Percentiles rank a stretch among this genome's conserved stretches.
Evolutionary conservation across 1,139 yeast species (phyloP).

Genomic region (Ogataea hybrid): DNA sequence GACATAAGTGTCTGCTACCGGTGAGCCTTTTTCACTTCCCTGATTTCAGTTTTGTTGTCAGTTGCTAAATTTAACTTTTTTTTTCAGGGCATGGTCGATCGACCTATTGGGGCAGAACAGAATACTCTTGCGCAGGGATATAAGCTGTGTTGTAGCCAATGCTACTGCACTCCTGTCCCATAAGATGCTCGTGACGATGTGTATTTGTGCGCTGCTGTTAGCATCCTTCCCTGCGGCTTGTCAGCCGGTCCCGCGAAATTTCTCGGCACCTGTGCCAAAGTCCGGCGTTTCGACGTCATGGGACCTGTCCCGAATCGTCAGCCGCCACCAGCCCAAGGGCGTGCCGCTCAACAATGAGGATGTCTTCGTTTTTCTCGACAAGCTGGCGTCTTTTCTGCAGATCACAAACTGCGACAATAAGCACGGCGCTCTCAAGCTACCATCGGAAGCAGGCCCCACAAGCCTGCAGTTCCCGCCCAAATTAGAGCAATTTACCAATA

Average conservation of each 20-base stretch:
- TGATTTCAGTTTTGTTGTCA: neutral
- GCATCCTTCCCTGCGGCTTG: neutral
- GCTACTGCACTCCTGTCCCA: neutral
- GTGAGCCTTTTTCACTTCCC: slow-evolving; percentile 1
- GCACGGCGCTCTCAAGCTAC: slow-evolving; percentile 13
- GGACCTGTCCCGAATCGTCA: slow-evolving; percentile 17
- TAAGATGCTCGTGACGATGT: neutral
- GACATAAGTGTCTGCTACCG: slow-evolving; percentile 5
- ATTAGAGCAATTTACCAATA: slow-evolving; percentile 12
- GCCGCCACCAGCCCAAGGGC: slow-evolving; percentile 19
- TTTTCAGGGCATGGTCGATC: slow-evolving; percentile 7
- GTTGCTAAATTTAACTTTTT: slow-evolving; percentile 14
- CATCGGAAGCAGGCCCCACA: slow-evolving; percentile 1
- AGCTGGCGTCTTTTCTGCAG: slow-evolving; percentile 17
- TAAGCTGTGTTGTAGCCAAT: neutral
- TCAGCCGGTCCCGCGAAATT: slow-evolving; percentile 1
- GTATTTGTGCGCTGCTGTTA: neutral
- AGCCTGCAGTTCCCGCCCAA: slow-evolving; percentile 10
- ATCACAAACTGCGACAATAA: slow-evolving; percentile 20
- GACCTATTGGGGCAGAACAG: slow-evolving; percentile 8
- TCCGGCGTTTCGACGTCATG: slow-evolving; percentile 6
- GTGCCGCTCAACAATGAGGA: slow-evolving; percentile 4
- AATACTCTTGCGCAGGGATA: neutral
- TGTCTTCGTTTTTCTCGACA: slow-evolving; percentile 14
- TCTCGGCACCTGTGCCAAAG: neutral